These are phyloP conservation scores for Calonectria leucothoes DNA, from an alignment of 2,329 filamentous ascomycete genomes.

Conservation along the genomic window DNA sequence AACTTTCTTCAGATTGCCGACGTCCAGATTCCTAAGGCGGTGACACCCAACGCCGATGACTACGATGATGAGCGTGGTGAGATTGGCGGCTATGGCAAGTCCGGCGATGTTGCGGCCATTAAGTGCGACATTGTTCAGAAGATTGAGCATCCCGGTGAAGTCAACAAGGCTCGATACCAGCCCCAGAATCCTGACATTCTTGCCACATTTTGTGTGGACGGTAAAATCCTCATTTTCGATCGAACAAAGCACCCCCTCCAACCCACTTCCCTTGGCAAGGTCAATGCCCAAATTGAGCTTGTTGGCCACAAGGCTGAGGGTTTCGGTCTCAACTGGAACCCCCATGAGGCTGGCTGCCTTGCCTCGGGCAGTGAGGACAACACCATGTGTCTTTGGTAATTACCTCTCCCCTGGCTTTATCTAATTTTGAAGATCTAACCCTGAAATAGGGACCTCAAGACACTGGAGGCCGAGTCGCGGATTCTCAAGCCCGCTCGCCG, in stretches of 20 bases:
- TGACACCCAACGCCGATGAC: slow-evolving; percentile 79
- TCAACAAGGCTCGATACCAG: slow-evolving; percentile 98
- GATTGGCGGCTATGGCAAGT: slow-evolving; percentile 91
- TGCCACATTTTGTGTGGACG: slow-evolving; percentile 90
- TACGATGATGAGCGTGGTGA: slow-evolving; percentile 94
- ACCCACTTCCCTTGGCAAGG: slow-evolving; percentile 71
- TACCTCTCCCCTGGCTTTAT: background rate
- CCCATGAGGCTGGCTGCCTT: slow-evolving; percentile 82
- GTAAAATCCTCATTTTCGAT: slow-evolving; percentile 92
- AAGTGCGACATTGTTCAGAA: slow-evolving; percentile 94
- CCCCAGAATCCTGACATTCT: slow-evolving; percentile 98
- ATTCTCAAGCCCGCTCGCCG: slow-evolving; percentile 77
- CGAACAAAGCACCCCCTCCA: slow-evolving; percentile 90
- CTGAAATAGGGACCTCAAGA: slow-evolving; percentile 77
- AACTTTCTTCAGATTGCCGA: slow-evolving; percentile 97
- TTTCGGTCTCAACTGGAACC: slow-evolving; percentile 94
- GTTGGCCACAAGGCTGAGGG: slow-evolving; percentile 89
- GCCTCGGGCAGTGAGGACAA: slow-evolving; percentile 92
- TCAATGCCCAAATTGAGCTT: slow-evolving; percentile 87
- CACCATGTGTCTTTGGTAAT: slow-evolving; percentile 90
- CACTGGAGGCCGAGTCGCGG: slow-evolving; percentile 76
- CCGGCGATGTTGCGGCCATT: slow-evolving; percentile 75
- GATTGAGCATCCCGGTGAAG: slow-evolving; percentile 95
- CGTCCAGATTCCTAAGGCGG: slow-evolving; percentile 88
- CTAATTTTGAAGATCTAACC: slow-evolving; percentile 29